Percentiles rank a stretch among this genome's conserved stretches.
phyloP scores from a whole-genome alignment of 306 rosid species.

The Astragalus membranaceus region DNA sequence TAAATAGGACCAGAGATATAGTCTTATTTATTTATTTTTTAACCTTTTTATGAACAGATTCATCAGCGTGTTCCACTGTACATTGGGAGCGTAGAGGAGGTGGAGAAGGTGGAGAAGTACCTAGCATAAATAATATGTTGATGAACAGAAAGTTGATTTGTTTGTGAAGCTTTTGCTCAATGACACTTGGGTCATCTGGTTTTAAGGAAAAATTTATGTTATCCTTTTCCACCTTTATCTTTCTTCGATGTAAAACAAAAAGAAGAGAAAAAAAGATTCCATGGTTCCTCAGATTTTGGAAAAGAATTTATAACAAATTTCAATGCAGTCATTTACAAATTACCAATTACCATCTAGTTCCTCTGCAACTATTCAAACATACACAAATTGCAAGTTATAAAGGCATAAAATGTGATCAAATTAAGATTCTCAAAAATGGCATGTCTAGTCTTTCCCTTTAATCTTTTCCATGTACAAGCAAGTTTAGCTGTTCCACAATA shows the following conservation, averaged over 20 bases:
- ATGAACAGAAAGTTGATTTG: slow-evolving; percentile 16
- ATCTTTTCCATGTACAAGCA: neutral
- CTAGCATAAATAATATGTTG: slow-evolving; percentile 45
- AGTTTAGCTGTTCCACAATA: neutral
- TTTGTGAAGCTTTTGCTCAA: slow-evolving; percentile 14
- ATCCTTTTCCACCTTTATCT: neutral
- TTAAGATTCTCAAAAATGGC: neutral
- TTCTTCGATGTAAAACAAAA: neutral
- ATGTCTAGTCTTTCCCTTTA: neutral
- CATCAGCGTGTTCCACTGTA: slow-evolving; percentile 94
- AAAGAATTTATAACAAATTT: neutral
- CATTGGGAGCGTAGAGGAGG: slow-evolving; percentile 86
- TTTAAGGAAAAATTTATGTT: slow-evolving; percentile 3
- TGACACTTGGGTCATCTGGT: slow-evolving; percentile 12
- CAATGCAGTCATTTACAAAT: neutral
- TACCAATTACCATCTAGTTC: neutral
- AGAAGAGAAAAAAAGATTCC: neutral
- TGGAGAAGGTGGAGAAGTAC: slow-evolving; percentile 86
- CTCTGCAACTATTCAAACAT: neutral
- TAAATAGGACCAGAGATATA: neutral
- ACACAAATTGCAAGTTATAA: neutral
- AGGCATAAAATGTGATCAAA: neutral
- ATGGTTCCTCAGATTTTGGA: neutral
- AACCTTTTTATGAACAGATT: slow-evolving; percentile 39
- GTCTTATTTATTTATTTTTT: neutral